These are phyloP conservation scores for Ensete ventricosum DNA, from an alignment of 176 grass and related monocot genomes.

Conservation along the genomic window DNA sequence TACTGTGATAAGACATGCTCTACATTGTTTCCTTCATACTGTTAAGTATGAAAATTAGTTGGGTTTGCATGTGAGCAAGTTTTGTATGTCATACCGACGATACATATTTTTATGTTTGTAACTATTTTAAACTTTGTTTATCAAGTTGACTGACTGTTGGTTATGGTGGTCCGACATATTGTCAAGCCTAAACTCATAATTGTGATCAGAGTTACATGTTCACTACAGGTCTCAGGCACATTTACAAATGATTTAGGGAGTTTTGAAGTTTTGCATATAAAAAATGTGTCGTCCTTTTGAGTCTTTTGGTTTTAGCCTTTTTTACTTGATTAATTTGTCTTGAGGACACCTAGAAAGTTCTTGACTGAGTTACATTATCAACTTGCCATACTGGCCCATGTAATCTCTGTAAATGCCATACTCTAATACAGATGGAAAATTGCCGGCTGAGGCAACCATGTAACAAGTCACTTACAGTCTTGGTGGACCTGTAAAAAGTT, in stretches of 20 bases:
- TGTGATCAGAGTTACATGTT: background rate
- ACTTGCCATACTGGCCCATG: too few species aligned
- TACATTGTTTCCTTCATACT: background rate
- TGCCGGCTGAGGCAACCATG: too few species aligned
- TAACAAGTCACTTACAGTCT: too few species aligned
- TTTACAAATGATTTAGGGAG: too few species aligned
- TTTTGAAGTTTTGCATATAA: too few species aligned
- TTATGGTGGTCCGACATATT: background rate
- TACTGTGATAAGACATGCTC: background rate
- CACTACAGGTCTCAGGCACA: too few species aligned
- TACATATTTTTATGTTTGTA: background rate
- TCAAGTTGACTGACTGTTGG: background rate
- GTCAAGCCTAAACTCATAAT: background rate
- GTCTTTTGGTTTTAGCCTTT: background rate
- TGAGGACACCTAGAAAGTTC: background rate
- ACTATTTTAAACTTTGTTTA: background rate
- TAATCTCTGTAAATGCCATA: too few species aligned
- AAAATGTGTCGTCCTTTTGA: too few species aligned
- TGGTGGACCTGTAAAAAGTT: too few species aligned
- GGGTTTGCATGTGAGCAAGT: background rate
- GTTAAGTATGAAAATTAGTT: background rate
- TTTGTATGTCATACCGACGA: background rate
- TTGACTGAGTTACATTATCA: too few species aligned
- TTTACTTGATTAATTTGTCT: background rate
- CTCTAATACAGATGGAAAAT: too few species aligned